These are phyloP conservation scores for Chaetomium olivaceum DNA, from an alignment of 2,329 filamentous ascomycete genomes.

Conservation along the genomic window DNA sequence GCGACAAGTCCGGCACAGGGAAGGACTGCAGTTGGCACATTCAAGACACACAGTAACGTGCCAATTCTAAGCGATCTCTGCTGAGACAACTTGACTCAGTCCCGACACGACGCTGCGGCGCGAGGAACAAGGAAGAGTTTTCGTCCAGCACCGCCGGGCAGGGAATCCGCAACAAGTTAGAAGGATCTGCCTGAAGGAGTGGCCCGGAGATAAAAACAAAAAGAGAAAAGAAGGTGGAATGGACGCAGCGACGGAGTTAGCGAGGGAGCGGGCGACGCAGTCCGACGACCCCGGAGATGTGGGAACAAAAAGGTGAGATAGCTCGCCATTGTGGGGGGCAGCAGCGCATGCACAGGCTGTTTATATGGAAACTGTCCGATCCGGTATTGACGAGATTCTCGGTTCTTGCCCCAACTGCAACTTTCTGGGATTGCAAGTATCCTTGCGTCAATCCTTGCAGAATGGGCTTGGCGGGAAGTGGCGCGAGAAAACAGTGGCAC, in stretches of 20 bases:
- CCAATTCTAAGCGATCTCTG: conserved; percentile 7
- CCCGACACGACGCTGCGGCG: background rate
- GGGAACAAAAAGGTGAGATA: background rate
- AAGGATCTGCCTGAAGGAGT: conserved; percentile 9
- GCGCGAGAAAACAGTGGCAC: background rate
- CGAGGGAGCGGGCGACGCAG: background rate
- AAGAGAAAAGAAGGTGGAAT: background rate
- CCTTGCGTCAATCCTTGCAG: conserved; percentile 1
- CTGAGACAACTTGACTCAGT: conserved; percentile 10
- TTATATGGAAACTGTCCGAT: conserved; percentile 6
- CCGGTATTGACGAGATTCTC: conserved; percentile 7
- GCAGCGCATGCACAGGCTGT: conserved; percentile 6
- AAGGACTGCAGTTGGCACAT: conserved; percentile 24
- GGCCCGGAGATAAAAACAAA: background rate
- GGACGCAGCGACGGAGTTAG: background rate
- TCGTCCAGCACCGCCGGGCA: background rate
- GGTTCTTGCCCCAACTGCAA: conserved; percentile 10
- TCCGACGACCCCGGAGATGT: background rate
- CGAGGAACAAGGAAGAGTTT: background rate
- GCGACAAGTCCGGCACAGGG: conserved; percentile 7
- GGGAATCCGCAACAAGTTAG: background rate
- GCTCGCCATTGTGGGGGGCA: conserved; percentile 8
- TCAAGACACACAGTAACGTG: conserved; percentile 12
- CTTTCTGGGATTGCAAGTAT: background rate
- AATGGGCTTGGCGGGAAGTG: conserved; percentile 3